Conservation (phyloP, 2,329 filamentous ascomycete species). For the Botrytis medusae region DNA sequence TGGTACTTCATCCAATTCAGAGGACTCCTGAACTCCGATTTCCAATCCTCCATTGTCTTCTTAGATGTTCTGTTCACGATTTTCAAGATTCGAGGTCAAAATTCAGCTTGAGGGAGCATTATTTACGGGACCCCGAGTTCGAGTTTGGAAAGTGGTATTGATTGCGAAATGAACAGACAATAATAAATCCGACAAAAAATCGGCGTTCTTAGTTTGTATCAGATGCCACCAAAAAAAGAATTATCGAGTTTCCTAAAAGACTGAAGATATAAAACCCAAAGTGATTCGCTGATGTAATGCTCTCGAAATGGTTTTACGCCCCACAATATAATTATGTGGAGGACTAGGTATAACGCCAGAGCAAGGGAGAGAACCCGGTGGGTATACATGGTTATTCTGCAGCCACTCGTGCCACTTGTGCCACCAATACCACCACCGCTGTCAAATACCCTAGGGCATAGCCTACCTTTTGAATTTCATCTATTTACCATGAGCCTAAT, state of each 20-base stretch:
- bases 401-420: neutral
- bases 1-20: constrained; percentile 3
- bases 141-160: constrained; percentile 3
- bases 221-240: neutral
- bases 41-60: constrained; percentile 5
- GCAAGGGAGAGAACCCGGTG: neutral
- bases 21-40: constrained; percentile 11
- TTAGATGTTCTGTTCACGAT: neutral
- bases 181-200: neutral
- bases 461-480: neutral
- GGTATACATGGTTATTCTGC: neutral
- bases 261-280: constrained; percentile 11
- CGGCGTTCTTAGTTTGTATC: constrained; percentile 1
- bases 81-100: neutral
- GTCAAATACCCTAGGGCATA: neutral
- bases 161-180: neutral
- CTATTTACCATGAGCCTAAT: neutral
- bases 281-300: neutral
- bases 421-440: neutral
- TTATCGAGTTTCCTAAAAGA: neutral
- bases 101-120: neutral
- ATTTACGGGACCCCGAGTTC: constrained; percentile 12
- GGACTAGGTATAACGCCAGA: neutral
- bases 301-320: neutral
- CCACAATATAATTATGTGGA: neutral